Evolutionary conservation across 805 yeast genomes (phyloP).

Genomic region (Saccharomycopsis sp.): DNA sequence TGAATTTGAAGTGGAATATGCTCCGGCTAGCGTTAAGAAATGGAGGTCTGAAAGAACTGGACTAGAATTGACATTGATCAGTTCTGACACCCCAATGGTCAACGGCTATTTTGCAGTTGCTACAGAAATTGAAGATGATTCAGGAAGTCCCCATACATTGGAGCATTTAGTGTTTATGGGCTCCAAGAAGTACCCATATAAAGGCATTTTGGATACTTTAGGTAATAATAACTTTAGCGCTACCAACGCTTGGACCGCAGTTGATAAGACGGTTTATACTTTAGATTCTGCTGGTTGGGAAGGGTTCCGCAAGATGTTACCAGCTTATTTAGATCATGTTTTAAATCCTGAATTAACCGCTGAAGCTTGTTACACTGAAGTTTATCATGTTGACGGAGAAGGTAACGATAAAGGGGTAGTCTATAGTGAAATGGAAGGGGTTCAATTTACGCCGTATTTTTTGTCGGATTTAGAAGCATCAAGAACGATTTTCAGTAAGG

Average conservation of each 20-base stretch:
- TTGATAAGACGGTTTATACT: constrained; percentile 93
- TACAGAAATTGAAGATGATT: constrained; percentile 79
- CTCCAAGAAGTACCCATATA: constrained; percentile 78
- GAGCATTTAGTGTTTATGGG: constrained; percentile 97
- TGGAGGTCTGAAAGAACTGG: constrained; percentile 81
- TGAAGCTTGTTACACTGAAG: constrained; percentile 89
- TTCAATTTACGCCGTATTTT: constrained; percentile 73
- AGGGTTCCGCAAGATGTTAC: constrained; percentile 77
- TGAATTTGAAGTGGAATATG: constrained; percentile 62
- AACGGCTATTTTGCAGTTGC: constrained; percentile 96
- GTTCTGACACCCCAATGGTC: constrained; percentile 79
- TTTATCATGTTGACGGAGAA: constrained; percentile 85
- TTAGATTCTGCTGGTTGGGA: constrained; percentile 93
- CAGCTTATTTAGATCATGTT: constrained; percentile 85
- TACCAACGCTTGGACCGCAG: constrained; percentile 96
- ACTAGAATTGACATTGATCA: constrained; percentile 66
- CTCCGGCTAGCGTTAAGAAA: constrained; percentile 62
- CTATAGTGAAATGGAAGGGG: constrained; percentile 94
- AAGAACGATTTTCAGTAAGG: constrained; percentile 43
- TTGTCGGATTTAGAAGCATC: constrained; percentile 43
- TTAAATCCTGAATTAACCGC: constrained; percentile 81
- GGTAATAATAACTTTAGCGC: constrained; percentile 79
- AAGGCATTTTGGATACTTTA: constrained; percentile 80
- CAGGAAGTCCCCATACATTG: constrained; percentile 92
- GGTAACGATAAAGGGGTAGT: constrained; percentile 95